Percentiles rank a stretch among this genome's conserved stretches.
Conservation (phyloP, 2,329 filamentous ascomycete species). For the Dryadomyces quercus-mongolicae region DNA sequence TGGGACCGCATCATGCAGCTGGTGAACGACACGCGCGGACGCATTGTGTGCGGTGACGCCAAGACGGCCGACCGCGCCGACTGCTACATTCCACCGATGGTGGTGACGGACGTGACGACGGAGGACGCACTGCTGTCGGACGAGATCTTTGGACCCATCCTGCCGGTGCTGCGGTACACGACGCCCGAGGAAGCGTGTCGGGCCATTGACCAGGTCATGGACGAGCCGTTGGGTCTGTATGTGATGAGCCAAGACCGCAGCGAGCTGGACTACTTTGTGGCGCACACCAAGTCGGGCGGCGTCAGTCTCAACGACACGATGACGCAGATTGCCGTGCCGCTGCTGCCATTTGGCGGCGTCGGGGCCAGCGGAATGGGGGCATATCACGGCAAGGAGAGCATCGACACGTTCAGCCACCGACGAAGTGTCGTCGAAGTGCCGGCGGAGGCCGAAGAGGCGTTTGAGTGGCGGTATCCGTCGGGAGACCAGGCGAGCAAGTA, state of each 20-base stretch:
- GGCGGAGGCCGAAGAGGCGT: not conserved
- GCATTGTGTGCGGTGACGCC: slow-evolving; percentile 12
- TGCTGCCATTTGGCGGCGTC: slow-evolving; percentile 36
- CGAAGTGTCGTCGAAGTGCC: slow-evolving; percentile 25
- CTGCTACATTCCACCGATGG: slow-evolving; percentile 23
- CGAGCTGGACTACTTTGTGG: slow-evolving; percentile 23
- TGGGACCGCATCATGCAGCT: slow-evolving; percentile 26
- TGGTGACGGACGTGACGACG: slow-evolving; percentile 23
- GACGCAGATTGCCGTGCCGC: slow-evolving; percentile 28
- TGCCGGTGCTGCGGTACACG: slow-evolving; percentile 24
- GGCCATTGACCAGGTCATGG: slow-evolving; percentile 14
- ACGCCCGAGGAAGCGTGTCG: slow-evolving; percentile 18
- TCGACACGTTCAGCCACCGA: slow-evolving; percentile 29
- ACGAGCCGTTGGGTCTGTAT: slow-evolving; percentile 27
- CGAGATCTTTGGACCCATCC: slow-evolving; percentile 32
- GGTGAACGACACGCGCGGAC: slow-evolving; percentile 23
- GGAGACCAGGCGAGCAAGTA: not conserved
- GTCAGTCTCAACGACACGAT: slow-evolving; percentile 38
- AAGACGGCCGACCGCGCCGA: slow-evolving; percentile 13
- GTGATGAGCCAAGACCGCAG: slow-evolving; percentile 23
- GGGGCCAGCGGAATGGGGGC: slow-evolving; percentile 18
- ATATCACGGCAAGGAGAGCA: slow-evolving; percentile 33
- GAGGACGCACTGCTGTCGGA: slow-evolving; percentile 27
- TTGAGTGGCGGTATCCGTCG: not conserved
- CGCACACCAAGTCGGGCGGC: slow-evolving; percentile 31